Conservation (phyloP, 192 early-diverging fungal species). For the Allomyces arbusculus region DNA sequence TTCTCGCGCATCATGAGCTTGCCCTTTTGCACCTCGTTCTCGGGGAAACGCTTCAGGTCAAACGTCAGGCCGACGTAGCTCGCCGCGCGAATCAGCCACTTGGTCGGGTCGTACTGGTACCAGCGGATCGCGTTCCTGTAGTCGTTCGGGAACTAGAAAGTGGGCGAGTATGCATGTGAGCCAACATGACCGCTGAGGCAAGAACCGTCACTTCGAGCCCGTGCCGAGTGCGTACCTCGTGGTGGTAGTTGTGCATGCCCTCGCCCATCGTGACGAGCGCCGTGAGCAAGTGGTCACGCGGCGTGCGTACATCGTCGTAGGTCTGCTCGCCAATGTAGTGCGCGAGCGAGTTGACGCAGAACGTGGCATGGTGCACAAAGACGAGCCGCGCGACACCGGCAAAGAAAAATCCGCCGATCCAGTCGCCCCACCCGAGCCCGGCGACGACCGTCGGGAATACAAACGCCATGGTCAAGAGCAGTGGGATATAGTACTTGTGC, state of each 20-base stretch:
- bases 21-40: slow-evolving; percentile 63
- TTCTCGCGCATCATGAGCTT: slow-evolving; percentile 59
- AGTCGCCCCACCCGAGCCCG: slow-evolving; percentile 68
- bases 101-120: slow-evolving; percentile 66
- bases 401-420: slow-evolving; percentile 59
- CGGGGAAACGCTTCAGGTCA: slow-evolving; percentile 51
- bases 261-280: slow-evolving; percentile 60
- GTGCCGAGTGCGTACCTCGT: background rate
- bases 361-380: slow-evolving; percentile 68
- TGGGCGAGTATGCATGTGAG: too few species aligned
- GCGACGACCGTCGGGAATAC: slow-evolving; percentile 66
- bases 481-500: slow-evolving; percentile 49
- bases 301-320: slow-evolving; percentile 65
- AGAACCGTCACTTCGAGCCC: too few species aligned
- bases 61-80: slow-evolving; percentile 42
- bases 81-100: slow-evolving; percentile 50
- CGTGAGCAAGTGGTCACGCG: slow-evolving; percentile 61
- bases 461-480: slow-evolving; percentile 54
- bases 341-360: slow-evolving; percentile 68
- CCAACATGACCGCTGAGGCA: too few species aligned
- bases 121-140: slow-evolving; percentile 62
- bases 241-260: slow-evolving; percentile 59
- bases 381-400: slow-evolving; percentile 51
- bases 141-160: slow-evolving; percentile 69
- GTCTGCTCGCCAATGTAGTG: slow-evolving; percentile 51